Evolutionary conservation across 2,329 filamentous ascomycete genomes (phyloP), one percentile per base, ranked within the genome.

Genomic region (Phaeosphaeriaceae sp.): DNA sequence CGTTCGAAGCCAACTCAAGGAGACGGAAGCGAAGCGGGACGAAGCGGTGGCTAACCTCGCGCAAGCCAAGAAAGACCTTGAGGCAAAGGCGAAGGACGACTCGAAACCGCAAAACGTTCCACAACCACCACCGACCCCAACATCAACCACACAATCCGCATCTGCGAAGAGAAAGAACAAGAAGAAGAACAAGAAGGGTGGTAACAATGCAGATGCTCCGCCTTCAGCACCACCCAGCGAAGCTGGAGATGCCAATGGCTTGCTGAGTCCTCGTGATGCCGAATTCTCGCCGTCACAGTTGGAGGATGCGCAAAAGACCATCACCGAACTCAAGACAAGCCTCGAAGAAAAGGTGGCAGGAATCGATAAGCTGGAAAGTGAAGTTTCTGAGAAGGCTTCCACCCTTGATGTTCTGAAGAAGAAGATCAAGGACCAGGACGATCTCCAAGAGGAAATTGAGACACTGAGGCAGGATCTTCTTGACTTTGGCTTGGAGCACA

Each of bases 371-470:
- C 53, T 79, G 21, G 70, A 77, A 36, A 58, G 53, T n/a, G 70
- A 78, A 31, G 60, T 79, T 31, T 56, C 63, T 0, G 65, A 73
- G 45, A 93, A 92, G 70, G 89, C 93, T 63, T 82, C 83, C 1
- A 88, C 88, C 41, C 93, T 97, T 52, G 87, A 91, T 53, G 85
- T 84, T 15, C 81, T 97, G 5, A 86, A 86, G 24, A 85, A 86
- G 55, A 89, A 90, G 74, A 82, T 91, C 71, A 91, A 89, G 17
- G 91, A 95, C 56, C 85, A 89, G 69, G 91, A 94, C 53, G 89
- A 89, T 20, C 81, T 96, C 45, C 85, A 87, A 24, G 93, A 97
- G 69, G 93, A 98, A 78, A 91, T 97, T 57, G 92, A 96, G 68
- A 88, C 86, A 3, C 81, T 98, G 59, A 87, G 90, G 51, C 92